Conservation (phyloP, 2,329 filamentous ascomycete species). For the Mycosphaerella sp. region DNA sequence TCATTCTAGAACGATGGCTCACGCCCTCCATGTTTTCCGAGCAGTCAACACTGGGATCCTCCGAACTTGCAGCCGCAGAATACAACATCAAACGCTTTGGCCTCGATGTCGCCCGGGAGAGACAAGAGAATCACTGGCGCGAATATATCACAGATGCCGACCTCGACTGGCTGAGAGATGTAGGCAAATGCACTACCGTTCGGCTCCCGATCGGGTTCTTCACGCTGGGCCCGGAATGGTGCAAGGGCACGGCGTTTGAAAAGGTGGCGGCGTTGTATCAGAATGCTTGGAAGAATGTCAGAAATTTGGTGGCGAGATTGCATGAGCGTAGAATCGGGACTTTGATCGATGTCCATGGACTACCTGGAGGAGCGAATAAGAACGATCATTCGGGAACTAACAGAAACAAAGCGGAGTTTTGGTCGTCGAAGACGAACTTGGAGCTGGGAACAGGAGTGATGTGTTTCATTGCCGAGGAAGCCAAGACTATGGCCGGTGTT, state of each 20-base stretch:
- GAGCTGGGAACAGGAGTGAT: conserved; percentile 45
- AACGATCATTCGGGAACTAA: conserved; percentile 53
- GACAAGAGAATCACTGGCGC: conserved; percentile 52
- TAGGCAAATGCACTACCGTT: conserved; percentile 52
- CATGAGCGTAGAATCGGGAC: conserved; percentile 48
- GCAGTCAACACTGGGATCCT: conserved; percentile 35
- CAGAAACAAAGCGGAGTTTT: conserved; percentile 48
- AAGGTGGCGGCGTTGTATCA: conserved; percentile 45
- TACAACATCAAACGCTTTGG: conserved; percentile 45
- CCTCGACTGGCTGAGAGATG: conserved; percentile 48
- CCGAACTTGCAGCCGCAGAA: conserved; percentile 50
- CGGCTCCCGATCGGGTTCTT: conserved; percentile 58
- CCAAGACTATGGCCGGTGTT: conserved; percentile 41
- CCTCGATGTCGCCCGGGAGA: conserved; percentile 43
- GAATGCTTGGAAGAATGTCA: conserved; percentile 50
- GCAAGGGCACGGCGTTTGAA: conserved; percentile 48
- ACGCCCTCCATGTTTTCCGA: conserved; percentile 46
- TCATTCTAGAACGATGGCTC: conserved; percentile 57
- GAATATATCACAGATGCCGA: conserved; percentile 47
- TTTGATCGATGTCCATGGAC: conserved; percentile 53
- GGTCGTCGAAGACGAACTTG: conserved; percentile 42
- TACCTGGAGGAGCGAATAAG: conserved; percentile 53
- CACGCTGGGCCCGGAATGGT: conserved; percentile 49
- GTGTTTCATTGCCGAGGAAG: conserved; percentile 47
- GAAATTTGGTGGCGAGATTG: conserved; percentile 43